Evolutionary conservation across 2,329 filamentous ascomycete species (phyloP).

Genomic region (Pyricularia sp.): DNA sequence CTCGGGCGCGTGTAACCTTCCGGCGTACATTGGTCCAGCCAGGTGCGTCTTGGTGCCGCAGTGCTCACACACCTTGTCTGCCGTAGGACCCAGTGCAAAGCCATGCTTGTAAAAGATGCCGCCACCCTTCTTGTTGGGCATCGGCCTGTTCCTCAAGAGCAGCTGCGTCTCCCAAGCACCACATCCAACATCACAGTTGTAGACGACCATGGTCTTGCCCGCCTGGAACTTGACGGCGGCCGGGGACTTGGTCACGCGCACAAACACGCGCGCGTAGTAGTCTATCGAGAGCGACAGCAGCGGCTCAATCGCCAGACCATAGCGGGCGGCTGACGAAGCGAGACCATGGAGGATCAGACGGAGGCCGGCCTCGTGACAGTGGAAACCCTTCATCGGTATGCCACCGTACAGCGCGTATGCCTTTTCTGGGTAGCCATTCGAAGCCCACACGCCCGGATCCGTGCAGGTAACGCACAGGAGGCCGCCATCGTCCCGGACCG

Average conservation of each 20-base stretch:
- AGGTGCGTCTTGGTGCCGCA: conserved; percentile 83
- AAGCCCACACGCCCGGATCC: conserved; percentile 90
- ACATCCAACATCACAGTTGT: conserved; percentile 84
- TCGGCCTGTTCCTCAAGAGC: conserved; percentile 59
- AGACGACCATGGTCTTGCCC: conserved; percentile 86
- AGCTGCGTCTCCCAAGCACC: conserved; percentile 84
- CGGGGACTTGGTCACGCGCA: conserved; percentile 70
- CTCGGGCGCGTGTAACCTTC: conserved; percentile 72
- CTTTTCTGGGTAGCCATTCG: conserved; percentile 90
- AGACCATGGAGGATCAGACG: conserved; percentile 79
- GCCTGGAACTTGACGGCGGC: conserved; percentile 84
- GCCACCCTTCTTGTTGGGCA: conserved; percentile 64
- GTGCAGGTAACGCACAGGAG: conserved; percentile 94
- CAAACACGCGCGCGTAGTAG: conserved; percentile 86
- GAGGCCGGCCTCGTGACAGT: conserved; percentile 83
- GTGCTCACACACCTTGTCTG: conserved; percentile 62
- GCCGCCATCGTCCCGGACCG: conserved; percentile 74
- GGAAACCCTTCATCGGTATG: conserved; percentile 70
- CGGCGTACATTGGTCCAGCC: conserved; percentile 90
- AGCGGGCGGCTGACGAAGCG: conserved; percentile 69
- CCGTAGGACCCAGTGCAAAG: conserved; percentile 61
- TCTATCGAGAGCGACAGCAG: conserved; percentile 90
- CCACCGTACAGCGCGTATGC: conserved; percentile 91
- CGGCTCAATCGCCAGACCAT: conserved; percentile 83
- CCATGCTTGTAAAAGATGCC: conserved; percentile 69